These are phyloP conservation scores for Paradendryphiella salina DNA, from an alignment of 2,329 filamentous ascomycete genomes.

Conservation along the genomic window DNA sequence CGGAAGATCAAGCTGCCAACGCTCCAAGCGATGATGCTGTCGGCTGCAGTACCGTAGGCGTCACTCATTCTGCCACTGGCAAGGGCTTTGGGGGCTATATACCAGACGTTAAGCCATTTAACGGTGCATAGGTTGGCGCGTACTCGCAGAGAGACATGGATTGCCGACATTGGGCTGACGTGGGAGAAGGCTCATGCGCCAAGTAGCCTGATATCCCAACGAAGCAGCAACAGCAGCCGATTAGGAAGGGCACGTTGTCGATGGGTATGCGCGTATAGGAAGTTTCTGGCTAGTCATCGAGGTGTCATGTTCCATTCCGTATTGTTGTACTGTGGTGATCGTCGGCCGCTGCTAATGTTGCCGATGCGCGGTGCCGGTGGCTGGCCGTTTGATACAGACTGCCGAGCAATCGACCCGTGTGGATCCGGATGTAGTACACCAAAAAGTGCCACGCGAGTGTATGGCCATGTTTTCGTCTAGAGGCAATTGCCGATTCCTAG, in stretches of 20 bases:
- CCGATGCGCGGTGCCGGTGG: slow-evolving; percentile 5
- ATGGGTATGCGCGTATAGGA: not conserved
- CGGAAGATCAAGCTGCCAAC: not conserved
- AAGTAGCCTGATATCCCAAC: not conserved
- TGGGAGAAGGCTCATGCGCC: no score
- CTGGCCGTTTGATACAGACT: slow-evolving; percentile 6
- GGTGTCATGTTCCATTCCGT: not conserved
- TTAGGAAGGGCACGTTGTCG: not conserved
- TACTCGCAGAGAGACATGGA: not conserved
- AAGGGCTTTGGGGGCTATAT: not conserved
- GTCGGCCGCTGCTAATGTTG: not conserved
- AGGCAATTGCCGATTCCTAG: not conserved
- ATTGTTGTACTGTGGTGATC: slow-evolving; percentile 1
- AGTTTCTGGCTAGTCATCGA: not conserved
- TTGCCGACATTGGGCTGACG: not conserved
- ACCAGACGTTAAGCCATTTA: not conserved
- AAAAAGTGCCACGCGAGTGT: not conserved
- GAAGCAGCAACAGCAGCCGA: not conserved
- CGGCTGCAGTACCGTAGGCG: not conserved
- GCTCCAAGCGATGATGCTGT: not conserved
- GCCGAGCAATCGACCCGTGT: slow-evolving; percentile 1
- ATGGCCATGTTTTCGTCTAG: not conserved
- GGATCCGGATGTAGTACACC: not conserved
- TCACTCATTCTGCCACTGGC: not conserved
- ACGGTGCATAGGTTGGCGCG: not conserved